Percentiles rank a stretch among this genome's conserved stretches.
Conservation (phyloP, 148 eudicot genomes). For the Nepenthes mirabilis region DNA sequence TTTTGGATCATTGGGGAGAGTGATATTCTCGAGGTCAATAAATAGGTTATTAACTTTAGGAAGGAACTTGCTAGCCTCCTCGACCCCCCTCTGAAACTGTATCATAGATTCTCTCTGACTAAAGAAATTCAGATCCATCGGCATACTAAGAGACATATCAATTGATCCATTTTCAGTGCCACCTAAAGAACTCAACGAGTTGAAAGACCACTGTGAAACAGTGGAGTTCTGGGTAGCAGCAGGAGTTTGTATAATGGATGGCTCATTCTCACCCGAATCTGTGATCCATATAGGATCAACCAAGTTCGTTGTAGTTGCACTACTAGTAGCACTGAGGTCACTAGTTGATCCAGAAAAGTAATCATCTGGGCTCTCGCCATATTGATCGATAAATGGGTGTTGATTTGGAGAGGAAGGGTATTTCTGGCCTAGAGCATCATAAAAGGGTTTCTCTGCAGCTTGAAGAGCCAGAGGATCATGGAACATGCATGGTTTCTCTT, state of each 20-base stretch:
- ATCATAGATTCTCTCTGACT: conserved; percentile 30
- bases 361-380: conserved; percentile 31
- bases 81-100: conserved; percentile 40
- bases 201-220: not conserved
- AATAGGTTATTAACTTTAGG: conserved; percentile 18
- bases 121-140: conserved; percentile 16
- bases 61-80: conserved; percentile 37
- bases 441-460: conserved; percentile 41
- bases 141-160: conserved; percentile 8
- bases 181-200: conserved; percentile 1
- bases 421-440: conserved; percentile 30
- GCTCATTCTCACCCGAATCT: conserved; percentile 17
- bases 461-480: conserved; percentile 37
- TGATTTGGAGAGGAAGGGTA: conserved; percentile 24
- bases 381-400: conserved; percentile 20
- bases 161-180: conserved; percentile 2
- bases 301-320: conserved; percentile 19
- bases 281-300: conserved; percentile 21
- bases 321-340: conserved; percentile 9
- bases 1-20: conserved; percentile 13
- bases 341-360: conserved; percentile 4
- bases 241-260: conserved; percentile 12
- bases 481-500: conserved; percentile 30
- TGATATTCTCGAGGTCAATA: conserved; percentile 11
- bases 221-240: conserved; percentile 12